phyloP scores from a whole-genome alignment of 257 asterid genomes.

The Solanum arcanum region DNA sequence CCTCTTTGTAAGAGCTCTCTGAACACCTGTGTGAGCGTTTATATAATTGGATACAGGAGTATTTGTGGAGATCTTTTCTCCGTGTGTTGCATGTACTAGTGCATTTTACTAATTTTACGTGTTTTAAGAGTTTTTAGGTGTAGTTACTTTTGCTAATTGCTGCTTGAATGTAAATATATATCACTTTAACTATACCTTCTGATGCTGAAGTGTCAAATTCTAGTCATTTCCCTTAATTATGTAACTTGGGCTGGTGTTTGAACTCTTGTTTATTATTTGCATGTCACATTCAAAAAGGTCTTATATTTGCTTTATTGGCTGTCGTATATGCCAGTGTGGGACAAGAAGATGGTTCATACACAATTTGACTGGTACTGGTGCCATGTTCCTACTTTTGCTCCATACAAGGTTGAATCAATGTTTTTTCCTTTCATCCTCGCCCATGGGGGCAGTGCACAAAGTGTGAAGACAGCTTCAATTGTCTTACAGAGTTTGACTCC shows the following conservation, averaged over 20 bases:
- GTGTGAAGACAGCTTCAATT: slow-evolving; percentile 78
- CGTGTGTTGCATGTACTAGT: not conserved
- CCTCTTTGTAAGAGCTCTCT: slow-evolving; percentile 61
- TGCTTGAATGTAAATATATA: not conserved
- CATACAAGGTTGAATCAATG: slow-evolving; percentile 76
- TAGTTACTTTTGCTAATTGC: not conserved
- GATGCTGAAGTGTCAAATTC: not conserved
- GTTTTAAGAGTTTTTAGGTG: not conserved
- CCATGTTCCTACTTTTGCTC: slow-evolving; percentile 87
- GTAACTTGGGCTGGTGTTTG: not conserved
- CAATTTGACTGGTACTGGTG: slow-evolving; percentile 97
- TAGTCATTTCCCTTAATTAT: not conserved
- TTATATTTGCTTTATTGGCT: not conserved
- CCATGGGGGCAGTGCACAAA: slow-evolving; percentile 63
- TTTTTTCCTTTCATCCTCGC: slow-evolving; percentile 77
- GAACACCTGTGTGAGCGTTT: not conserved
- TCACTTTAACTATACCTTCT: not conserved
- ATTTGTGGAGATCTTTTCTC: not conserved
- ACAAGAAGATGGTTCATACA: slow-evolving; percentile 93
- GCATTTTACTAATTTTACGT: not conserved
- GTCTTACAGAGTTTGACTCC: slow-evolving; percentile 92
- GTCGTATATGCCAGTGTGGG: slow-evolving; percentile 56
- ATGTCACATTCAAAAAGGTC: not conserved
- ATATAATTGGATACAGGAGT: not conserved
- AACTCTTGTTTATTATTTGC: not conserved